A percentile compares a stretch with the other conserved stretches of the same genome.
phyloP scores from a whole-genome alignment of 176 grass and related monocot genomes.

The Carex scoparia region DNA sequence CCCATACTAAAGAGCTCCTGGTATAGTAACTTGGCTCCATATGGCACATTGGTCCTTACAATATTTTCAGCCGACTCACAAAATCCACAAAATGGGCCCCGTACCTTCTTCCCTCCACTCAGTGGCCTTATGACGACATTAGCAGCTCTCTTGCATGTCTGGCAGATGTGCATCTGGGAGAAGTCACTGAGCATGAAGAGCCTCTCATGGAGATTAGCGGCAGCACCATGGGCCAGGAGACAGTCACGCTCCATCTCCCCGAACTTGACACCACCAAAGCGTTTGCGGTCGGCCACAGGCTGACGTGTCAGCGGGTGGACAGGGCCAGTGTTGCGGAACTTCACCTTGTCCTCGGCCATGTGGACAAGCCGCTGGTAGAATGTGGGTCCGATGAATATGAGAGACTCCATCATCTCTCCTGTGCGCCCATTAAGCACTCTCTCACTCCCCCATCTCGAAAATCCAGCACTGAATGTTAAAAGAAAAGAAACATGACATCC shows the following conservation, averaged over 20 bases:
- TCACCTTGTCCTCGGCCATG: conserved; percentile 95
- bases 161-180: conserved; percentile 24
- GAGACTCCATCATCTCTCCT: conserved; percentile 57
- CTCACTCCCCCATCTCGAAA: conserved; percentile 63
- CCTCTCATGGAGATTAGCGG: conserved; percentile 76
- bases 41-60: conserved; percentile 60
- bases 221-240: conserved; percentile 80
- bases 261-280: conserved; percentile 92
- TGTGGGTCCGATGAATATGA: conserved; percentile 85
- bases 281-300: conserved; percentile 66
- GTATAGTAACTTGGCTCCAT: conserved; percentile 84
- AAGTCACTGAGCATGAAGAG: conserved; percentile 85
- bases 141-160: conserved; percentile 41
- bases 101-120: conserved; percentile 49
- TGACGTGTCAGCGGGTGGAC: conserved; percentile 89
- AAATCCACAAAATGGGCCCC: conserved; percentile 69
- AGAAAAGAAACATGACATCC: not conserved
- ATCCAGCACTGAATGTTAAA: conserved; percentile 56
- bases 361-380: conserved; percentile 94
- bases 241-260: conserved; percentile 94
- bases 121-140: conserved; percentile 64
- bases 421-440: conserved; percentile 76
- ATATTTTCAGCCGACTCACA: conserved; percentile 69
- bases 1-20: conserved; percentile 95
- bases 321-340: conserved; percentile 87